phyloP scores from a whole-genome alignment of 371 early-diverging fungal genomes.

The Entomophthora muscae region DNA sequence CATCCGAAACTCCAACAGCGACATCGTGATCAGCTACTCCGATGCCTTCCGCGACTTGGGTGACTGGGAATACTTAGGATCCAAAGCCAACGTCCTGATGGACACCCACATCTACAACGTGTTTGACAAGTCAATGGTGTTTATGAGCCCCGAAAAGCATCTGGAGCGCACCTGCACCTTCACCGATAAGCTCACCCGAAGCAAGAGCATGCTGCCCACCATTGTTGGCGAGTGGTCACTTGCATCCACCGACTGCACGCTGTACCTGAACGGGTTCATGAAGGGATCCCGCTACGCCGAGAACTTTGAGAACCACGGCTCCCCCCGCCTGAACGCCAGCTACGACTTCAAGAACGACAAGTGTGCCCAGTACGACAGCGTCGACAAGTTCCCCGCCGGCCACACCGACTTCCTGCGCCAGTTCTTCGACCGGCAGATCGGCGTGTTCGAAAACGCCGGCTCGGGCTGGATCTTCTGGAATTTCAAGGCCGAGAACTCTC shows the following conservation, averaged over 20 bases:
- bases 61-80: background rate
- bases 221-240: constrained; percentile 58
- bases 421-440: constrained; percentile 29
- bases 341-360: background rate
- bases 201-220: constrained; percentile 22
- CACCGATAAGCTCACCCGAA: constrained; percentile 11
- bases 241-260: constrained; percentile 53
- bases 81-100: constrained; percentile 7
- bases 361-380: background rate
- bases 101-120: constrained; percentile 32
- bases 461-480: constrained; percentile 67
- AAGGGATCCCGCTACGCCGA: constrained; percentile 17
- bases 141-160: constrained; percentile 11
- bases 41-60: constrained; percentile 6
- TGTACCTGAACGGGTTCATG: background rate
- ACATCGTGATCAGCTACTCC: background rate
- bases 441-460: constrained; percentile 26
- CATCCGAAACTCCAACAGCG: background rate
- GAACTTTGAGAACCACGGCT: background rate
- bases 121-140: constrained; percentile 19
- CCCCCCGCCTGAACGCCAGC: background rate
- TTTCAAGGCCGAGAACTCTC: constrained; percentile 54
- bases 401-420: constrained; percentile 12
- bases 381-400: background rate
- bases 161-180: constrained; percentile 8